Base-by-base conservation (phyloP, 345 rosid species). In the Salix udensis region DNA sequence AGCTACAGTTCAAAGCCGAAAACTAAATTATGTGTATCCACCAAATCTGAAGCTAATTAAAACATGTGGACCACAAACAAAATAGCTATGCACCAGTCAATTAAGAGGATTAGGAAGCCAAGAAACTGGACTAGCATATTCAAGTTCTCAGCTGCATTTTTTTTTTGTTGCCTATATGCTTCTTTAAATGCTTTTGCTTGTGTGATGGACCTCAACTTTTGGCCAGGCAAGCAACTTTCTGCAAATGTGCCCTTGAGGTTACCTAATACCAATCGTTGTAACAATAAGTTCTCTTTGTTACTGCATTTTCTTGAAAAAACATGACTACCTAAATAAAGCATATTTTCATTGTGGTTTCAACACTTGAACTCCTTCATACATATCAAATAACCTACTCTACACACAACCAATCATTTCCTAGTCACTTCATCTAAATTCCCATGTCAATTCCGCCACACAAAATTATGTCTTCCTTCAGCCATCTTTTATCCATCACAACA, bases 1-100 rank as follows among this genome's bases (percentile, higher is more conserved):
- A 96, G 99, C 99, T 96, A 87, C 87, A 46, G 5, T 46, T 46
- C 19, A 46, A 46, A 46, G 19, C 52, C 52, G 14, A 36, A 58
- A 72, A 66, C n/a, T n/a, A 48, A 72, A 72, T 36, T 48, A 36
- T 36, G 55, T 36, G 19, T 58, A 39, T 15, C 52, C 23, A 60
- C 28, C 39, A 1, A 14, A 14, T 12, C 4, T 55, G 12, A 50
- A 52, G 28, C n/a, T 70, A 70, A 70, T 50, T 15, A 6, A 30
- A 7, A n/a, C 53, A 58, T 6, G 40, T 36, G 60, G 30, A 70
- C 15, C 50, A 1, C 9, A 4, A 48, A 46, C 61, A 48, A 15
- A 46, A 70, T 26, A 55, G 48, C 5, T 11, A 23, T 53, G 39
- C 44, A 67, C 70, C 11, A 21, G 8, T 37, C 50, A 67, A 19